phyloP scores from a whole-genome alignment of 805 yeast species.

The Danielia oregonensis region DNA sequence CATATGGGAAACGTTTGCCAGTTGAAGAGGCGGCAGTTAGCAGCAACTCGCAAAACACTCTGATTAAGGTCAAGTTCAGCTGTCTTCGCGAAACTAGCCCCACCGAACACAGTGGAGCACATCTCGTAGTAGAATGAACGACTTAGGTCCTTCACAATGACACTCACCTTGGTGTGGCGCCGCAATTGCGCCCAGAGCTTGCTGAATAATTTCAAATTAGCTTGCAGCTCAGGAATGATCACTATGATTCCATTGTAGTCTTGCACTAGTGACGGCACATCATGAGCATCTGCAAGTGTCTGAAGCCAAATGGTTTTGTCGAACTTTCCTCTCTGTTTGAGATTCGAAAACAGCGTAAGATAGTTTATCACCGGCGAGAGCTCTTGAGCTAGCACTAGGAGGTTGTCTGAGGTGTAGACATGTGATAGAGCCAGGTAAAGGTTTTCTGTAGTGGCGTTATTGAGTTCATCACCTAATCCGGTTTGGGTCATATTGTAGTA shows the following conservation, averaged over 20 bases:
- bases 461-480: constrained; percentile 10
- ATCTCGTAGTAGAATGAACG: constrained; percentile 28
- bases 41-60: constrained; percentile 22
- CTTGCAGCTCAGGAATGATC: constrained; percentile 6
- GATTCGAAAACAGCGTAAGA: constrained; percentile 50
- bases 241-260: constrained; percentile 2
- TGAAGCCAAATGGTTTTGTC: constrained; percentile 12
- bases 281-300: constrained; percentile 5
- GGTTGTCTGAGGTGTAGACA: constrained; percentile 22
- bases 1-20: constrained; percentile 46
- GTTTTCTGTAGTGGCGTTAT: constrained; percentile 16
- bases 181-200: neutral
- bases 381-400: constrained; percentile 40
- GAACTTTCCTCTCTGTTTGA: constrained; percentile 50
- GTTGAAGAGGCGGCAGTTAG: constrained; percentile 39
- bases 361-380: constrained; percentile 49
- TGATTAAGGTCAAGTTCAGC: constrained; percentile 6
- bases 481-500: constrained; percentile 1
- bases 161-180: constrained; percentile 9
- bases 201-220: constrained; percentile 1
- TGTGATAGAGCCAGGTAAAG: constrained; percentile 20
- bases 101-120: constrained; percentile 21
- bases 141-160: constrained; percentile 36
- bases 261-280: constrained; percentile 3
- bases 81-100: constrained; percentile 15